Percentiles rank a stretch among this genome's conserved stretches.
Conservation (phyloP, 1,284 basidiomycete species). For the Chalciporus sp. region DNA sequence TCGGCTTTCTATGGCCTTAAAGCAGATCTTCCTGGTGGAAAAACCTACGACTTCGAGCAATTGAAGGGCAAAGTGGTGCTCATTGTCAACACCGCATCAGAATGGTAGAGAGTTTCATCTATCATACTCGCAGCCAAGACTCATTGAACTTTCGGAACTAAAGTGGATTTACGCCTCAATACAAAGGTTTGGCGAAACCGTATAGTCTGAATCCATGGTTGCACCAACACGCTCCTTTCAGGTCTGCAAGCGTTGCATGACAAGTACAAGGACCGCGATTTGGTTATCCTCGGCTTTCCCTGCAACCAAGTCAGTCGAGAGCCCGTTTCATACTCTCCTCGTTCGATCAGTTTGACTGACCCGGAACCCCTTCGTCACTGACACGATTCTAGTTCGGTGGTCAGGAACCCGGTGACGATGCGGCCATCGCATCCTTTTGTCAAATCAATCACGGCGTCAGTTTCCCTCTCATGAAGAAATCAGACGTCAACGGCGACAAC, state of each 20-base stretch:
- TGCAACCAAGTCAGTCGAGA: constrained; percentile 78
- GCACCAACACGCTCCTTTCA: not conserved
- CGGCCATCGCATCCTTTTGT: constrained; percentile 69
- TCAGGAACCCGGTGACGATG: constrained; percentile 78
- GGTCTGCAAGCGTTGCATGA: constrained; percentile 84
- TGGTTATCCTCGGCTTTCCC: constrained; percentile 87
- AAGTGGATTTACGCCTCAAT: constrained; percentile 89
- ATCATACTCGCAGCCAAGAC: not conserved
- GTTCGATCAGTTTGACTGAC: not conserved
- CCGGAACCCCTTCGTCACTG: no score
- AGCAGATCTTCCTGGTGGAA: constrained; percentile 55
- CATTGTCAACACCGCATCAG: constrained; percentile 73
- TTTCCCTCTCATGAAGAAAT: constrained; percentile 86
- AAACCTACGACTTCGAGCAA: constrained; percentile 62
- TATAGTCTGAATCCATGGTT: not conserved
- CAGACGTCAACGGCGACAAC: constrained; percentile 87
- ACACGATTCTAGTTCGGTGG: constrained; percentile 58
- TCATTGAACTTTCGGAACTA: constrained; percentile 5
- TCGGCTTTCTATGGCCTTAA: constrained; percentile 63
- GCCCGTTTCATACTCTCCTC: no score
- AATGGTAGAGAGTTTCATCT: constrained; percentile 52
- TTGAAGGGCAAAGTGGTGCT: constrained; percentile 77
- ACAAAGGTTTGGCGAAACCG: constrained; percentile 54
- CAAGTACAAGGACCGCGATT: constrained; percentile 77
- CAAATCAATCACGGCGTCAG: constrained; percentile 78